phyloP scores from a whole-genome alignment of 192 early-diverging fungal species.

The Lobulomyces angularis region DNA sequence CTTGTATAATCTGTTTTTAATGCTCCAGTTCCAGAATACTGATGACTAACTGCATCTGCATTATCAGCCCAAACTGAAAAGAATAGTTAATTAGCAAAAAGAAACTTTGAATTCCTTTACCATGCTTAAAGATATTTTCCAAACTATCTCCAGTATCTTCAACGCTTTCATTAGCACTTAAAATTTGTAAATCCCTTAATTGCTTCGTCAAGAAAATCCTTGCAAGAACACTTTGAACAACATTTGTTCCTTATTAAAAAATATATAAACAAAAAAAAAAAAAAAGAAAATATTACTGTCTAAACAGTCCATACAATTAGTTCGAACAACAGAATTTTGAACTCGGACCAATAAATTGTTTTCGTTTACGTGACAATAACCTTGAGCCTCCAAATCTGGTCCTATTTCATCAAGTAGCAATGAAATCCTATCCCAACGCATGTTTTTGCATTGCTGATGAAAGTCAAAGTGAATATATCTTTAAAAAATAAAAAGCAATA shows the following conservation, averaged over 20 bases:
- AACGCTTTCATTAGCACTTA: slow-evolving; percentile 29
- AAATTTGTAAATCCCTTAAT: slow-evolving; percentile 39
- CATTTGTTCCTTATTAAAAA: too few species aligned
- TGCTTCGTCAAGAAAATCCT: slow-evolving; percentile 57
- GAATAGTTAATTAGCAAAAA: background rate
- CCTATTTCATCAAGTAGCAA: slow-evolving; percentile 70
- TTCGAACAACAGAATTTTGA: slow-evolving; percentile 76
- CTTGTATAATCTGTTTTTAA: slow-evolving; percentile 96
- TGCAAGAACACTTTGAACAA: slow-evolving; percentile 88
- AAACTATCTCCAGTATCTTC: slow-evolving; percentile 53
- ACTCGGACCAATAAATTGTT: slow-evolving; percentile 18
- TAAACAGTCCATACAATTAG: slow-evolving; percentile 99
- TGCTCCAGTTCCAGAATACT: slow-evolving; percentile 93
- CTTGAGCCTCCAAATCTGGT: slow-evolving; percentile 48
- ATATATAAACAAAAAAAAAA: too few species aligned
- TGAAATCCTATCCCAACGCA: slow-evolving; percentile 84
- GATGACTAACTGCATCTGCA: slow-evolving; percentile 78
- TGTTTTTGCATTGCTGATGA: slow-evolving; percentile 89
- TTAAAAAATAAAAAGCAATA: background rate
- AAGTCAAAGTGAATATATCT: slow-evolving; percentile 91
- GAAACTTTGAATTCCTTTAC: slow-evolving; percentile 24
- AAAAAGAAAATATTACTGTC: too few species aligned
- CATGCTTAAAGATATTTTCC: slow-evolving; percentile 65
- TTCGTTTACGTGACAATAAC: slow-evolving; percentile 39
- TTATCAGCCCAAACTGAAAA: slow-evolving; percentile 93